These are phyloP conservation scores for Cylindrotheca fusiformis DNA, from an alignment of 108 stramenopile species.

Conservation along the genomic window DNA sequence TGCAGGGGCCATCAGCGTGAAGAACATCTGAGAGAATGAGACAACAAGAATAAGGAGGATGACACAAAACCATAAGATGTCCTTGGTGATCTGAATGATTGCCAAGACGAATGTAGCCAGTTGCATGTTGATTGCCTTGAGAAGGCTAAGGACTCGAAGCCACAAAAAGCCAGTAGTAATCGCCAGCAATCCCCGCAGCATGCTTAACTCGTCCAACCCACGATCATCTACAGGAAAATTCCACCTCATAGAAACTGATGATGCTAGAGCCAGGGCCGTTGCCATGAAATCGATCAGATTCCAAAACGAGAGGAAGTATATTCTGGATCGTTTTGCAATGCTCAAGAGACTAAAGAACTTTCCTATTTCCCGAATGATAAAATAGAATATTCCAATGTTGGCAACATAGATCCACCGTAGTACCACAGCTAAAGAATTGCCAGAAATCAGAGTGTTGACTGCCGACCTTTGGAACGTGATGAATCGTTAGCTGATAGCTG, in stretches of 20 bases:
- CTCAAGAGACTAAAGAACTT: constrained; percentile 43
- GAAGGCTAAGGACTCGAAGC: constrained; percentile 47
- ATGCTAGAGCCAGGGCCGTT: constrained; percentile 35
- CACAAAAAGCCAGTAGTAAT: constrained; percentile 57
- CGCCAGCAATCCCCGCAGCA: constrained; percentile 39
- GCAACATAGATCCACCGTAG: constrained; percentile 50
- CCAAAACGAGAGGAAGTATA: constrained; percentile 59
- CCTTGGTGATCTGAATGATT: constrained; percentile 52
- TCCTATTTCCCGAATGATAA: constrained; percentile 58
- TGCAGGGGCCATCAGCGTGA: constrained; percentile 43
- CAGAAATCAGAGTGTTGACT: constrained; percentile 35
- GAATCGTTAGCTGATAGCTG: too few relatives aligned
- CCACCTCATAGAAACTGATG: constrained; percentile 39
- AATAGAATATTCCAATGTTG: constrained; percentile 60
- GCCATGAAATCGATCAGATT: constrained; percentile 51
- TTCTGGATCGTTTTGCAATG: constrained; percentile 32
- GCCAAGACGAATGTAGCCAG: constrained; percentile 59
- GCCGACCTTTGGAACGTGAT: too few relatives aligned
- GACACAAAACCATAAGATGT: constrained; percentile 60
- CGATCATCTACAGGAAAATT: constrained; percentile 19
- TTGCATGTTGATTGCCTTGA: constrained; percentile 59
- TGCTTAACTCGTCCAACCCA: constrained; percentile 21
- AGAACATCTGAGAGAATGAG: constrained; percentile 61
- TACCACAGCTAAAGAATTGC: constrained; percentile 20
- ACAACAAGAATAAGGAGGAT: constrained; percentile 51